Base-by-base conservation (phyloP, 306 rosid species). In the Begonia loranthoides region DNA sequence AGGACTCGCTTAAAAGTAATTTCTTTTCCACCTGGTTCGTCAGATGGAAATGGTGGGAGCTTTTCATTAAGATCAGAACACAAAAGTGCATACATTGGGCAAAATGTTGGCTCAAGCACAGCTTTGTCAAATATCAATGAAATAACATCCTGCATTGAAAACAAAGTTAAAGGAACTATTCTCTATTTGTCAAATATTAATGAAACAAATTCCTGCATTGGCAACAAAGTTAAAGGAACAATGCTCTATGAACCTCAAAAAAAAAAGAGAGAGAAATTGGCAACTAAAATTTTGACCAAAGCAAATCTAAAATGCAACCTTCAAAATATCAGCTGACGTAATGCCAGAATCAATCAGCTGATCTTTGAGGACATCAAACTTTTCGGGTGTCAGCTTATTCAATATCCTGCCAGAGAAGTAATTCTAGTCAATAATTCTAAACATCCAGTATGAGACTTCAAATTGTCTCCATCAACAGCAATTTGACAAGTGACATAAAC, bases 311-410 rank as follows among this genome's bases (percentile, higher is more conserved):
- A 46, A 15, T 17, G 15, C 51, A 52, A 83, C 99, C 96, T 69
- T 75, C 60, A 92, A 74, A 69, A 92, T 92, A 72, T 92, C 99
- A 58, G 96, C 93, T 7, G 96, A 80, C 13, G 94, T 83, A 69
- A 92, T 92, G 57, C 96, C 99, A 52, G 96, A 61, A 49, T 92
- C 93, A 4, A 86, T 74, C 62, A 92, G 77, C 65, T 92, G 99
- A 68, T 93, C 99, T 78, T 92, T 92, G 51, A 92, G 81, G 41
- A 92, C 82, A 70, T 92, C 99, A 73, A 92, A 92, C 64, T 92
- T 92, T 72, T 92, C 99, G 14, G 99, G 99, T 38, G 99, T 92
- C 68, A 92, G 75, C 80, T 92, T 92, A 73, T 92, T 92, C 50
- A 92, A 71, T 53, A 92, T 92, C 61, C 99, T 92, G 83, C 79